Conservation (phyloP, 2,329 filamentous ascomycete genomes). For the Pseudogymnoascus sp. region DNA sequence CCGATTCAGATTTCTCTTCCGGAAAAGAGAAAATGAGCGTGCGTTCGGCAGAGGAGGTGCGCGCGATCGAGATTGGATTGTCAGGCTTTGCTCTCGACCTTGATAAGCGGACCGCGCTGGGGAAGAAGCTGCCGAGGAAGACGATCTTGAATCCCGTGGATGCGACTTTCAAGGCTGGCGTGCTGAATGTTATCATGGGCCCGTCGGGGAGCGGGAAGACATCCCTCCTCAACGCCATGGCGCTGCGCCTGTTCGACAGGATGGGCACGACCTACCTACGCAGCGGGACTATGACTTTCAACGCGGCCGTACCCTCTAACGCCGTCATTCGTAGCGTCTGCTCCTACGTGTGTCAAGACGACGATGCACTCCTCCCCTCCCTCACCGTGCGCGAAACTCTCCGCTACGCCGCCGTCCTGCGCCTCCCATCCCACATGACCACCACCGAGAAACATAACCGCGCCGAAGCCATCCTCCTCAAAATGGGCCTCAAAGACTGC, state of each 20-base stretch:
- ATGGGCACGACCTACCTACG: slow-evolving; percentile 52
- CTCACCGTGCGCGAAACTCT: slow-evolving; percentile 70
- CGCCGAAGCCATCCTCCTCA: slow-evolving; percentile 62
- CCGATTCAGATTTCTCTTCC: slow-evolving; percentile 53
- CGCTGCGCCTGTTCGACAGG: slow-evolving; percentile 54
- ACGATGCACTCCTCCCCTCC: slow-evolving; percentile 64
- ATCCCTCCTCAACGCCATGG: slow-evolving; percentile 64
- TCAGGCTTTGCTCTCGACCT: slow-evolving; percentile 55
- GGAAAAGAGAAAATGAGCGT: slow-evolving; percentile 61
- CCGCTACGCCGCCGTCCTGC: slow-evolving; percentile 59
- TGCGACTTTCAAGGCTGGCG: slow-evolving; percentile 57
- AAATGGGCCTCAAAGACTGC: slow-evolving; percentile 71
- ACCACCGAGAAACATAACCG: slow-evolving; percentile 56
- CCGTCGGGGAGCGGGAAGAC: slow-evolving; percentile 72
- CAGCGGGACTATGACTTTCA: slow-evolving; percentile 58
- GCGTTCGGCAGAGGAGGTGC: slow-evolving; percentile 43
- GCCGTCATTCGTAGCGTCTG: slow-evolving; percentile 62
- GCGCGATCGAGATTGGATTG: slow-evolving; percentile 56
- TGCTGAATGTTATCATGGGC: slow-evolving; percentile 70
- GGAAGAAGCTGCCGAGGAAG: slow-evolving; percentile 44
- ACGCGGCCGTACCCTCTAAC: slow-evolving; percentile 57
- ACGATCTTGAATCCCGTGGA: slow-evolving; percentile 59
- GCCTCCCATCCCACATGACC: slow-evolving; percentile 62
- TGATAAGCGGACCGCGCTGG: slow-evolving; percentile 48
- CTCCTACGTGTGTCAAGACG: slow-evolving; percentile 71